phyloP scores from a whole-genome alignment of 2,329 filamentous ascomycete genomes.

The Colletotrichum karsti region DNA sequence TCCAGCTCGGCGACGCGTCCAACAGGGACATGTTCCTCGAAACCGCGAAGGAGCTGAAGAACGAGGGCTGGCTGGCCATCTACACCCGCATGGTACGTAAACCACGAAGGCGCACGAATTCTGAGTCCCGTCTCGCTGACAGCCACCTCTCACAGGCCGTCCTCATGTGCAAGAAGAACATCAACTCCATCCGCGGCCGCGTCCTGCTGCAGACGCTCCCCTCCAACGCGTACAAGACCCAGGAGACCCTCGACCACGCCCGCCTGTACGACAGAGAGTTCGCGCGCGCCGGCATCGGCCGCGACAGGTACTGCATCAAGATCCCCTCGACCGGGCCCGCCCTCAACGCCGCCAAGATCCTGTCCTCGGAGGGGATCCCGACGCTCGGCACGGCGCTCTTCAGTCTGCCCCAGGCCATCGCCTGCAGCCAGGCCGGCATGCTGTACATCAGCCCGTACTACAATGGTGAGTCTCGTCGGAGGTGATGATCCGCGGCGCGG shows the following conservation, averaged over 20 bases:
- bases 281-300: conserved; percentile 49
- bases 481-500: neutral
- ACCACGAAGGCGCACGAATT: neutral
- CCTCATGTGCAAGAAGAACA: conserved; percentile 55
- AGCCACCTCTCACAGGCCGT: conserved; percentile 42
- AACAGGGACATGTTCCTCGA: conserved; percentile 52
- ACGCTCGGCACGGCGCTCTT: conserved; percentile 58
- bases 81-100: conserved; percentile 52
- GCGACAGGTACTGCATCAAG: conserved; percentile 59
- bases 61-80: conserved; percentile 55
- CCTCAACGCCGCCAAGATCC: conserved; percentile 51
- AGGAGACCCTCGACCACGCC: conserved; percentile 54
- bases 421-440: conserved; percentile 55
- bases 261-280: conserved; percentile 56
- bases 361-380: conserved; percentile 52
- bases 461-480: conserved; percentile 43
- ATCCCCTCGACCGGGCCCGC: conserved; percentile 58
- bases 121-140: neutral
- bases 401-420: conserved; percentile 56
- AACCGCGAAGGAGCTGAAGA: conserved; percentile 51
- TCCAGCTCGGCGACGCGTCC: conserved; percentile 51
- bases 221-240: conserved; percentile 53
- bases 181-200: conserved; percentile 53
- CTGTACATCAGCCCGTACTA: conserved; percentile 60
- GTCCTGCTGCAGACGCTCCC: conserved; percentile 58